A percentile compares a stretch with the other conserved stretches of the same genome.
Evolutionary conservation across 2,329 filamentous ascomycete species (phyloP).

Genomic region (Neonectria coccinea): DNA sequence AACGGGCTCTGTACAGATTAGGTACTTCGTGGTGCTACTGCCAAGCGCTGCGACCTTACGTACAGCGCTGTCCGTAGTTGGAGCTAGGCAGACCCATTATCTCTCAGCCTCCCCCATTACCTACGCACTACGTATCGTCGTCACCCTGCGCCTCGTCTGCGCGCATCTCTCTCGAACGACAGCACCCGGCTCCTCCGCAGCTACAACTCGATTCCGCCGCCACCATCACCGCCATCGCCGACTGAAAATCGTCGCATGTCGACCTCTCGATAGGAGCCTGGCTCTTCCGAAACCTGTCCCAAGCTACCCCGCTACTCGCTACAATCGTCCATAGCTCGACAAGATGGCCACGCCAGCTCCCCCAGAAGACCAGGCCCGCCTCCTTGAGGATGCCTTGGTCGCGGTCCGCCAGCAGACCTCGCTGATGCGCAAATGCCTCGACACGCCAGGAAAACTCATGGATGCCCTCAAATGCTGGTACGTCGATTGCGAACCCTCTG

Average conservation of each 20-base stretch:
- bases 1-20: slow-evolving; percentile 21
- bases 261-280: slow-evolving; percentile 43
- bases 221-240: slow-evolving; percentile 32
- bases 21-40: slow-evolving; percentile 30
- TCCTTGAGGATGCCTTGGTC: slow-evolving; percentile 96
- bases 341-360: slow-evolving; percentile 67
- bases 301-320: slow-evolving; percentile 49
- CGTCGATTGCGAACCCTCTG: slow-evolving; percentile 49
- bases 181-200: slow-evolving; percentile 33
- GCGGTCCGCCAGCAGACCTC: slow-evolving; percentile 97
- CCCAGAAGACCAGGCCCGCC: slow-evolving; percentile 85
- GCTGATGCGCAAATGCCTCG: slow-evolving; percentile 97
- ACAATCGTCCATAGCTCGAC: slow-evolving; percentile 38
- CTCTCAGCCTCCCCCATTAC: slow-evolving; percentile 47
- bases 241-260: slow-evolving; percentile 37
- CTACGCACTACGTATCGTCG: slow-evolving; percentile 42
- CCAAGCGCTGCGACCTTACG: slow-evolving; percentile 30
- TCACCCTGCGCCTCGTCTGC: slow-evolving; percentile 44
- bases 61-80: slow-evolving; percentile 34
- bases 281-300: slow-evolving; percentile 35
- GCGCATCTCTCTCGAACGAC: slow-evolving; percentile 42
- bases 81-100: slow-evolving; percentile 38
- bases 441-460: slow-evolving; percentile 98
- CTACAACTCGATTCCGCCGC: slow-evolving; percentile 27
- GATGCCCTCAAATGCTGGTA: slow-evolving; percentile 99